A percentile compares a stretch with the other conserved stretches of the same genome.
Evolutionary conservation across 257 asterid genomes (phyloP).

Genomic region (Primulina eburnea): DNA sequence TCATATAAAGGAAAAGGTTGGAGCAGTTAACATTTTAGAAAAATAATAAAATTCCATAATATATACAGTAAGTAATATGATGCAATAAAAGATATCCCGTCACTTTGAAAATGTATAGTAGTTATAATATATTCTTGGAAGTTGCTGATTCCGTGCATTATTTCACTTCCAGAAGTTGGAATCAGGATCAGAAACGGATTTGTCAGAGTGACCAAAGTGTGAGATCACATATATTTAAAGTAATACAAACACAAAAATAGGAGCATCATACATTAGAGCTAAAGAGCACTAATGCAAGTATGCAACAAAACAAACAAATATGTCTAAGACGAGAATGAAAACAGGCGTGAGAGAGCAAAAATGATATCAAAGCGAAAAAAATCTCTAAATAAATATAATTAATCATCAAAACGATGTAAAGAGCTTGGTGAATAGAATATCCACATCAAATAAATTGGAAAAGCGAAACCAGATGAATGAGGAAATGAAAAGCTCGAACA

Average conservation of each 20-base stretch:
- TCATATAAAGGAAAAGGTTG: too few species aligned
- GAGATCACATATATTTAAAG: neutral
- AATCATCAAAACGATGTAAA: neutral
- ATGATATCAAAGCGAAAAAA: slow-evolving; percentile 1
- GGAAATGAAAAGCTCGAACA: neutral
- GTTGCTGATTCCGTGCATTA: neutral
- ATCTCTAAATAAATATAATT: slow-evolving; percentile 1
- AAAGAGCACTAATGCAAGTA: too few species aligned
- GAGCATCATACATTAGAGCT: too few species aligned
- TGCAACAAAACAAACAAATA: too few species aligned
- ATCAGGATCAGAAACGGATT: neutral
- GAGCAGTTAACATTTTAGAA: too few species aligned
- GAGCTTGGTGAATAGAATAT: slow-evolving; percentile 1
- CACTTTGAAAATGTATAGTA: too few species aligned
- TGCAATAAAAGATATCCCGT: too few species aligned
- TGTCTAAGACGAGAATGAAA: neutral
- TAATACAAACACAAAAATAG: too few species aligned
- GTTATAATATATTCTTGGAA: neutral
- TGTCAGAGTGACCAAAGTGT: neutral
- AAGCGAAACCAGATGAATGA: slow-evolving; percentile 5
- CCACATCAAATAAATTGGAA: neutral
- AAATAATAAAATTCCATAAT: too few species aligned
- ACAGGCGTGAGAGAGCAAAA: neutral
- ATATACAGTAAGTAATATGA: too few species aligned
- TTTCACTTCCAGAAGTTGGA: neutral